These are phyloP conservation scores for Pseudogymnoascus sp. DNA, from an alignment of 2,329 filamentous ascomycete genomes.

Conservation along the genomic window DNA sequence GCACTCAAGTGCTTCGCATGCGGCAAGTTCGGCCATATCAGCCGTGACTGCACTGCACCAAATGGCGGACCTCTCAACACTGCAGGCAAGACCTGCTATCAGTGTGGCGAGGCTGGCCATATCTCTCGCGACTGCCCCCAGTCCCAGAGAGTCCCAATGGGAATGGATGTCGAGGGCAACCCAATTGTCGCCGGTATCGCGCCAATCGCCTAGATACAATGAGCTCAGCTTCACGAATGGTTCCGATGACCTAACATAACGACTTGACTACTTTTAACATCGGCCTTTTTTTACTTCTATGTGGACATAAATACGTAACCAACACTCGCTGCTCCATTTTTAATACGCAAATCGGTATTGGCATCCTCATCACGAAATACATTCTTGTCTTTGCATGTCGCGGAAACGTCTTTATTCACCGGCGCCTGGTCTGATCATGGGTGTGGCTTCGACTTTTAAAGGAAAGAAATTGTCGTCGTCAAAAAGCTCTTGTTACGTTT, in stretches of 20 bases:
- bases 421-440: constrained; percentile 28
- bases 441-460: constrained; percentile 19
- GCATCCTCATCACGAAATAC: constrained; percentile 11
- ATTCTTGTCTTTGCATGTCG: constrained; percentile 16
- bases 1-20: constrained; percentile 75
- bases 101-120: constrained; percentile 90
- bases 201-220: constrained; percentile 35
- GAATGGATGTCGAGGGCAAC: constrained; percentile 34
- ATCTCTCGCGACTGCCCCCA: constrained; percentile 91
- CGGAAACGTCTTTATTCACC: constrained; percentile 24
- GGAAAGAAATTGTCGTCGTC: background rate
- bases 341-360: constrained; percentile 24
- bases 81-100: constrained; percentile 96
- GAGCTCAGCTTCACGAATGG: constrained; percentile 25
- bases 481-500: constrained; percentile 10
- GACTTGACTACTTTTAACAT: constrained; percentile 23
- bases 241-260: constrained; percentile 28
- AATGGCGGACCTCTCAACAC: constrained; percentile 94
- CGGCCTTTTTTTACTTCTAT: constrained; percentile 24
- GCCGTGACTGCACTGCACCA: constrained; percentile 84
- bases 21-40: constrained; percentile 51
- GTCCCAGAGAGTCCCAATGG: constrained; percentile 43
- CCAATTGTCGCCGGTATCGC: constrained; percentile 32
- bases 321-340: constrained; percentile 19
- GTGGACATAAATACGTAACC: constrained; percentile 24